Conservation (phyloP, 441 rosid genomes). For the Theobroma grandiflorum region DNA sequence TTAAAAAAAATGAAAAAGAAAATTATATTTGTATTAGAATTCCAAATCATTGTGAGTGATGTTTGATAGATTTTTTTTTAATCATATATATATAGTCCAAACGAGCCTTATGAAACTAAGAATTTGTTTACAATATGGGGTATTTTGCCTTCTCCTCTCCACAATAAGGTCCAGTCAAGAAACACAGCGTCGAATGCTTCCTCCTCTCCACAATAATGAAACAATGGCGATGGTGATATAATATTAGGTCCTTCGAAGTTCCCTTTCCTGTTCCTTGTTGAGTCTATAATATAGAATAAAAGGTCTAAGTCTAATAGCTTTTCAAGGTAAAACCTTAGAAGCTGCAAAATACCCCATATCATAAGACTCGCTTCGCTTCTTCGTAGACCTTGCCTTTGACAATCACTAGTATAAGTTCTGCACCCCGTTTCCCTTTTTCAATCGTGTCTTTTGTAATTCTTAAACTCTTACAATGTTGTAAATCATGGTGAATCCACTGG, state of each 20-base stretch:
- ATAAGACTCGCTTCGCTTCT: conserved; percentile 50
- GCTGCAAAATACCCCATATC: conserved; percentile 68
- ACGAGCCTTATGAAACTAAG: too few species aligned
- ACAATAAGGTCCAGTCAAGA: conserved; percentile 74
- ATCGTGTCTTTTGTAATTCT: conserved; percentile 59
- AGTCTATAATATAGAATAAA: conserved; percentile 57
- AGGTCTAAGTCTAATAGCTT: conserved; percentile 64
- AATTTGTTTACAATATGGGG: too few species aligned
- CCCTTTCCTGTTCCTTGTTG: conserved; percentile 36
- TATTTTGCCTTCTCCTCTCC: conserved; percentile 30
- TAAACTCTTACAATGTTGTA: conserved; percentile 55
- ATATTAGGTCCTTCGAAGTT: conserved; percentile 37
- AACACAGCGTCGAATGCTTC: conserved; percentile 53
- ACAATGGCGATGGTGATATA: conserved; percentile 49
- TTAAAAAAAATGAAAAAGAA: too few species aligned
- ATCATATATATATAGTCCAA: too few species aligned
- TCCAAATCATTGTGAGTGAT: too few species aligned
- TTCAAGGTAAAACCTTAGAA: conserved; percentile 59
- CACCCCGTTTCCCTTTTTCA: conserved; percentile 39
- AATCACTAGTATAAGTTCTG: conserved; percentile 58
- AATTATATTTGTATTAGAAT: too few species aligned
- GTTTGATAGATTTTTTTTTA: too few species aligned
- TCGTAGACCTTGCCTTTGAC: conserved; percentile 56
- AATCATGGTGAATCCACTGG: conserved; percentile 71
- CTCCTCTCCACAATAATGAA: conserved; percentile 54